Evolutionary conservation across 805 yeast species (phyloP).

Genomic region (Myxozyma nipponensis): DNA sequence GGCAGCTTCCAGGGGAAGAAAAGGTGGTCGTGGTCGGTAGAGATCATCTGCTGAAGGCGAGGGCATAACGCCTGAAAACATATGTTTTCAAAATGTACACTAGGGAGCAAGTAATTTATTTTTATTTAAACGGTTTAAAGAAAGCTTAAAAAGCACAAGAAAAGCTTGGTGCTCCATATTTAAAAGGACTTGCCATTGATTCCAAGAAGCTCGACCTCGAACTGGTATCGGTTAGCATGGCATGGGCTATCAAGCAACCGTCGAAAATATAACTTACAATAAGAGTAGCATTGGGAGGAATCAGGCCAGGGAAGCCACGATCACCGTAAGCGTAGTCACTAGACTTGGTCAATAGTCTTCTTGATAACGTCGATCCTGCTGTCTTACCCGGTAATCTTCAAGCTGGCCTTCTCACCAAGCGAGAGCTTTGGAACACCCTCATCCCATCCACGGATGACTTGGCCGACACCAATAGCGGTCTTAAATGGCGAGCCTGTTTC

Average conservation of each 20-base stretch:
- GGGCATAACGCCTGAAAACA: slow-evolving; percentile 3
- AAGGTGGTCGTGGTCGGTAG: not conserved
- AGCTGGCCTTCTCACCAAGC: slow-evolving; percentile 86
- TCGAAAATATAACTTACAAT: slow-evolving; percentile 37
- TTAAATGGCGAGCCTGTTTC: slow-evolving; percentile 74
- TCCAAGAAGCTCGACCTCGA: slow-evolving; percentile 39
- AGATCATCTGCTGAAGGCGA: not conserved
- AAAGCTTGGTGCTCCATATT: not conserved
- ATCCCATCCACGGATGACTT: slow-evolving; percentile 96
- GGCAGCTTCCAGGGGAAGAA: slow-evolving; percentile 1
- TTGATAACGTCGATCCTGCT: not conserved
- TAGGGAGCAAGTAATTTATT: no score
- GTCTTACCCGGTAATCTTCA: slow-evolving; percentile 69
- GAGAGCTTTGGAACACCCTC: slow-evolving; percentile 89
- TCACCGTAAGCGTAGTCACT: slow-evolving; percentile 86
- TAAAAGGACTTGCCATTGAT: slow-evolving; percentile 30
- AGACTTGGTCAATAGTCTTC: not conserved
- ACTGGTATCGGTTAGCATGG: slow-evolving; percentile 22
- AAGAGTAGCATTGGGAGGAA: slow-evolving; percentile 95
- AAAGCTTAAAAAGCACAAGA: slow-evolving; percentile 8
- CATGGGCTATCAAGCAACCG: not conserved
- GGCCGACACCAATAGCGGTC: slow-evolving; percentile 91
- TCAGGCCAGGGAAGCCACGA: slow-evolving; percentile 93
- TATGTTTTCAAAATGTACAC: no score
- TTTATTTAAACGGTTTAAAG: no score